Base-by-base conservation (phyloP, 116 monocot species). In the Trichopus zeylanicus region DNA sequence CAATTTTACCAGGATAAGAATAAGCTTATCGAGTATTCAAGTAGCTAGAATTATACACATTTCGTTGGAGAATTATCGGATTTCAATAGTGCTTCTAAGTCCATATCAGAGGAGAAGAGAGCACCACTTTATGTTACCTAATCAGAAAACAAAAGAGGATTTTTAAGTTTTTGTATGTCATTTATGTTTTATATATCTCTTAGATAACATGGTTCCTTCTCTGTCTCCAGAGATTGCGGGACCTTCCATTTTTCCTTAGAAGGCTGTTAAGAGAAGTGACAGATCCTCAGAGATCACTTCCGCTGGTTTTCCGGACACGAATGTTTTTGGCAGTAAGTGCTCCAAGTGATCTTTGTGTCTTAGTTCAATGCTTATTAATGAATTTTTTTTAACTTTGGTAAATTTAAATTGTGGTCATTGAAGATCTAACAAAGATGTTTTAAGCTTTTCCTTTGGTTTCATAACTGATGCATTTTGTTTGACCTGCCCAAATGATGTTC, bases 251-350 rank as follows among this genome's bases (percentile, higher is more conserved):
- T 62, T 83, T 91, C 54, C 69, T 75, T 1, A 60, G 78, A 54
- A 91, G 97, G 61, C 57, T 98, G 75, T 33, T 69, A 32, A 70
- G 84, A 60, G 97, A 98, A 72, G 46, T 98, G 35, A 68, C 84
- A 80, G 82, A 98, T 77, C 97, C 97, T 46, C 91, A 80, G 27
- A 81, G 91, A 66, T 82, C 82, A 21, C 87, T 91, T 67, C 91
- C 91, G 8, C 53, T 90, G 32, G 73, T 91, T 52, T 77, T 98
- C 57, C 79, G 78, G 65, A 82, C 74, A 8, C 69, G 91, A 15
- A 78, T 85, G 76, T 62, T 80, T 49, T 65, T 91, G 53, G 76
- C 84, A 29, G 95, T 90, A 86, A 80, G 88, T 71, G 37, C 24
- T 5, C 46, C 53, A n/a, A n/a, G n/a, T n/a, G n/a, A n/a, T n/a